Base-by-base conservation (phyloP, 495 filamentous ascomycete genomes). In the Diplogelasinospora grovesii region DNA sequence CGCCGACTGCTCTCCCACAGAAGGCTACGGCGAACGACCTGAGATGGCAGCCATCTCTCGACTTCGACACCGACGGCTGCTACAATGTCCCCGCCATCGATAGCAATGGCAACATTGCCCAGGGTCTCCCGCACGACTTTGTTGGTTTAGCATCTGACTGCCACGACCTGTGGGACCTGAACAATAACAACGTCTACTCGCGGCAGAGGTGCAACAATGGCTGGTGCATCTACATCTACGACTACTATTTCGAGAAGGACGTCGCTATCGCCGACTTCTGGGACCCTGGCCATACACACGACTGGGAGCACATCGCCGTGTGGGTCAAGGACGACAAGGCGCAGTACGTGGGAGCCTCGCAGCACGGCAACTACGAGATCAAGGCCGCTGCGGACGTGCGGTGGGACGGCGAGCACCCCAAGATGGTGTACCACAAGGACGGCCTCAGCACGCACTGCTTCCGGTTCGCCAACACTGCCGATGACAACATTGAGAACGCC, bases 231-330 rank as follows among this genome's bases (percentile, higher is more conserved):
- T 64, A 65, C 46, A 22, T 71, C 22, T 71, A 71, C 52, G 63
- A 61, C 36, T 68, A 68, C 47, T 71, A 68, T 52, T 71, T 69
- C 21, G 66, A 69, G 49, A 71, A 69, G 50, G 67, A 71, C 49
- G 61, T 66, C 1, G 49, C 60, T 0, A 31, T 63, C 16, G 25
- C 56, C 31, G 46, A 65, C 43, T 46, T 65, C 24, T 4, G 54
- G 11, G 60, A 63, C 25, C 36, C 29, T 3, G 63, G 66, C 14
- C 66, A 69, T 41, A 49, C 46, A 1, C 62, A 70, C 54, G 67
- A 70, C 52, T 70, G 67, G 66, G 67, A 70, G 52, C 67, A 70
- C 53, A 56, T 70, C 18, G 63, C 53, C 2, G 67, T 70, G 13
- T 70, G 65, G 56, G 60, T 60, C 1, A 45, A 53, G 28, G 32